These are phyloP conservation scores for Ganoderma sp. DNA, from an alignment of 1,284 basidiomycete species.

Conservation along the genomic window DNA sequence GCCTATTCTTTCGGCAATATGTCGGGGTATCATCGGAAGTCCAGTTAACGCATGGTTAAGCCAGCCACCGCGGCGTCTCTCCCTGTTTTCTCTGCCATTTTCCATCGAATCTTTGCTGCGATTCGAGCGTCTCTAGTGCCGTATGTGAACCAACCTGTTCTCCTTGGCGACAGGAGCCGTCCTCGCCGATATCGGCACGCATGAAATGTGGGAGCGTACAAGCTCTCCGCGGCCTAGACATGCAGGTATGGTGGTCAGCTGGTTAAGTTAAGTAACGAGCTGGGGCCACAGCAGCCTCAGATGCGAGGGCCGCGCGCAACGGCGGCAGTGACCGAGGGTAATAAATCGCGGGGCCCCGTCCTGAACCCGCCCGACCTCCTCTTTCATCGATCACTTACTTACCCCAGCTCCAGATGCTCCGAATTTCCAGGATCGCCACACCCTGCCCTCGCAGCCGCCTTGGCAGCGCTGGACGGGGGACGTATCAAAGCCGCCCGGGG, in stretches of 20 bases:
- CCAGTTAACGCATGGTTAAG: background rate
- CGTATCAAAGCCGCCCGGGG: too few relatives aligned
- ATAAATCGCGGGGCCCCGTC: background rate
- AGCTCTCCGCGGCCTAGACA: background rate
- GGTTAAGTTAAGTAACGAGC: background rate
- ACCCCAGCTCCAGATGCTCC: conserved; percentile 3
- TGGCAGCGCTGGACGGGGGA: background rate
- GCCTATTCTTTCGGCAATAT: background rate
- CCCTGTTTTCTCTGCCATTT: background rate
- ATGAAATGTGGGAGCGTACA: background rate
- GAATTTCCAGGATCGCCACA: background rate
- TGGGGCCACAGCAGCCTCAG: background rate
- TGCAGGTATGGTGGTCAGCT: background rate
- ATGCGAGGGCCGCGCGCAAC: background rate
- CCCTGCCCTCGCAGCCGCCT: background rate
- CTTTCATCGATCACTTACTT: background rate
- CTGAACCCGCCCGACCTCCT: background rate
- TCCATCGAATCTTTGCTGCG: background rate
- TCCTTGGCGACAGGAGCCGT: background rate
- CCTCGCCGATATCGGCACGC: background rate
- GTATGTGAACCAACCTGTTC: background rate
- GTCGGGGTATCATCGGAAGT: background rate
- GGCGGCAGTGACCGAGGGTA: background rate
- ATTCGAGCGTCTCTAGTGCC: background rate
- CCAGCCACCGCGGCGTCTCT: background rate